Evolutionary conservation across 1,284 basidiomycete species (phyloP).

Genomic region (Cryptococcus depauperatus): DNA sequence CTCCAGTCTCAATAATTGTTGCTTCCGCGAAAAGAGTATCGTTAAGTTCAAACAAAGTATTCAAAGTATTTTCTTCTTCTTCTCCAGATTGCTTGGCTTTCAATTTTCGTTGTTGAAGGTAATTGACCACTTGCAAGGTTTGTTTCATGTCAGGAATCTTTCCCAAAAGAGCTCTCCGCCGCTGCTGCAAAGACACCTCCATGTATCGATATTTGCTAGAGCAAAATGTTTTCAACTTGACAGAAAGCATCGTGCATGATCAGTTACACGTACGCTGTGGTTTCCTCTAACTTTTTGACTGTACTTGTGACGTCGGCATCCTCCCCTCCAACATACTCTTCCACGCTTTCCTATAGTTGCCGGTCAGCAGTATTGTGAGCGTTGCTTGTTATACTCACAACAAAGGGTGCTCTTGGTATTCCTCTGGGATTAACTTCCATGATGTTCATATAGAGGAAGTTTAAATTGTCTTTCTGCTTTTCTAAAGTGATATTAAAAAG

Average conservation of each 20-base stretch:
- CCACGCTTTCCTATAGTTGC: slow-evolving; percentile 61
- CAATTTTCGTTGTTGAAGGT: slow-evolving; percentile 62
- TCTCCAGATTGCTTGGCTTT: slow-evolving; percentile 35
- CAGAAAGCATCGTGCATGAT: too few relatives aligned
- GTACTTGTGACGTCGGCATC: slow-evolving; percentile 71
- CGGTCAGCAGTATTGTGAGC: not conserved
- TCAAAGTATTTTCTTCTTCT: slow-evolving; percentile 54
- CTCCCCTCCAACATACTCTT: slow-evolving; percentile 72
- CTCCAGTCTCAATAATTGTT: slow-evolving; percentile 73
- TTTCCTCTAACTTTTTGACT: slow-evolving; percentile 80
- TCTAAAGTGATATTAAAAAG: too few relatives aligned
- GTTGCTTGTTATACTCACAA: slow-evolving; percentile 54
- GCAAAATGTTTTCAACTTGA: slow-evolving; percentile 15
- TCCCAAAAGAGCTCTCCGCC: slow-evolving; percentile 70
- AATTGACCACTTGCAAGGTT: slow-evolving; percentile 83
- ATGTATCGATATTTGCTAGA: slow-evolving; percentile 95
- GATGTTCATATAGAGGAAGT: too few relatives aligned
- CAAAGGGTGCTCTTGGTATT: slow-evolving; percentile 90
- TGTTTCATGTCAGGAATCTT: slow-evolving; percentile 97
- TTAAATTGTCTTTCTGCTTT: too few relatives aligned
- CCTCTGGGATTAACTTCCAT: slow-evolving; percentile 73
- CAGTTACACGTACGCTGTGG: slow-evolving; percentile 60
- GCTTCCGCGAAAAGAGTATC: slow-evolving; percentile 93
- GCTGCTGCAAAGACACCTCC: slow-evolving; percentile 78
- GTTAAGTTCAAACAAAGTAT: slow-evolving; percentile 88